phyloP scores from a whole-genome alignment of 805 yeast species.

The Candida khao-thaluensis region DNA sequence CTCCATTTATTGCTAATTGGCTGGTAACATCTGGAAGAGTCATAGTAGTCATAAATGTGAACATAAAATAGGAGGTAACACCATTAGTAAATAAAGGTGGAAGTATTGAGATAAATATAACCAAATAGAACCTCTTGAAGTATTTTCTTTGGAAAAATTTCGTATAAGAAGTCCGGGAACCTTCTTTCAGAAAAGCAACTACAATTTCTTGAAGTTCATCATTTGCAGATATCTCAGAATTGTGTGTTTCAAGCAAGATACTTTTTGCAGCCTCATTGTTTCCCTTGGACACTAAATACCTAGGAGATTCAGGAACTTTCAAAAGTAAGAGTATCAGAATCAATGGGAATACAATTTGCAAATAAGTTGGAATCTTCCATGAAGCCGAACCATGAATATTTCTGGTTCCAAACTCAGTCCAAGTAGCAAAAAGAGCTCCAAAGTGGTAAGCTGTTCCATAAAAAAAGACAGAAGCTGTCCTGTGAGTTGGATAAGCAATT shows the following conservation, averaged over 20 bases:
- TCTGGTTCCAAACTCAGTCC: conserved; percentile 21
- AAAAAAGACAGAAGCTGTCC: conserved; percentile 40
- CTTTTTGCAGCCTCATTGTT: conserved; percentile 34
- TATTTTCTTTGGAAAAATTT: conserved; percentile 12
- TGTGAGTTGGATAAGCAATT: conserved; percentile 44
- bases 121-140: conserved; percentile 14
- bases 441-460: conserved; percentile 51
- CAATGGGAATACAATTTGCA: conserved; percentile 48
- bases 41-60: conserved; percentile 48
- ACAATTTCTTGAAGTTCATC: conserved; percentile 15
- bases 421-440: conserved; percentile 51
- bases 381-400: conserved; percentile 30
- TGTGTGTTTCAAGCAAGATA: conserved; percentile 42
- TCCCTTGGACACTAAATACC: conserved; percentile 43
- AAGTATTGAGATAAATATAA: conserved; percentile 8
- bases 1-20: conserved; percentile 50
- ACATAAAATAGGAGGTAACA: conserved; percentile 48
- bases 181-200: conserved; percentile 13
- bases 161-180: conserved; percentile 9
- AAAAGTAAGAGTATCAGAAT: conserved; percentile 34
- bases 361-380: conserved; percentile 54
- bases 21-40: conserved; percentile 46
- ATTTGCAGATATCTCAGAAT: conserved; percentile 30
- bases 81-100: conserved; percentile 46
- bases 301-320: conserved; percentile 49